Evolutionary conservation across 1,284 basidiomycete species (phyloP).

Genomic region (Grifola frondosa): DNA sequence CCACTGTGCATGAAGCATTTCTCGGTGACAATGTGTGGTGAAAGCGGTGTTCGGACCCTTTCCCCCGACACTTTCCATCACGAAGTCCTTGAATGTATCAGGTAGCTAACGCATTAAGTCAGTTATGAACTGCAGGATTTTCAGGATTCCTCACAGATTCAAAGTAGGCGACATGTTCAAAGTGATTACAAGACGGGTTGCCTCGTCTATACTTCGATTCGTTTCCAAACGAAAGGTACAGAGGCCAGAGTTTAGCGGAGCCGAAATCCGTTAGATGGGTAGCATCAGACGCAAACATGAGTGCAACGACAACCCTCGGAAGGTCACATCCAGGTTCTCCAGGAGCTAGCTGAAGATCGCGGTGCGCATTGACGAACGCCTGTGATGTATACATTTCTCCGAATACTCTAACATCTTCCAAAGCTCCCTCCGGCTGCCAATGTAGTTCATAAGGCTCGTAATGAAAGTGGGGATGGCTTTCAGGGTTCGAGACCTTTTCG

Average conservation of each 20-base stretch:
- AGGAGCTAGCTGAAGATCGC: slow-evolving; percentile 6
- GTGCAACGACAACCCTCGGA: background rate
- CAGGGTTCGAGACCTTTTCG: background rate
- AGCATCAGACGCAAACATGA: slow-evolving; percentile 2
- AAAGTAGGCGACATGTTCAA: slow-evolving; percentile 25
- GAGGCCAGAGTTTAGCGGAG: slow-evolving; percentile 29
- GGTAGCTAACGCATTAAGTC: slow-evolving; percentile 19
- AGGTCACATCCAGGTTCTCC: background rate
- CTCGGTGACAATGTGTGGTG: slow-evolving; percentile 23
- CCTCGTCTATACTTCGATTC: slow-evolving; percentile 27
- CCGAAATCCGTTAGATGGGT: slow-evolving; percentile 22
- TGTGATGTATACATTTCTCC: background rate
- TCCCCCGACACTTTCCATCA: background rate
- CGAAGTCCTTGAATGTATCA: background rate
- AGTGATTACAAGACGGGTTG: slow-evolving; percentile 16
- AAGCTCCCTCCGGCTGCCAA: no score
- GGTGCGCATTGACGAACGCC: background rate
- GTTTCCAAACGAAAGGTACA: slow-evolving; percentile 32
- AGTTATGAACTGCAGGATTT: no score
- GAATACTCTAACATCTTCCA: background rate
- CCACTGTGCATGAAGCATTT: slow-evolving; percentile 27
- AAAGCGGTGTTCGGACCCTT: background rate
- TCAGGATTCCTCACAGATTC: slow-evolving; percentile 27
- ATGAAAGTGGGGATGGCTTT: background rate
- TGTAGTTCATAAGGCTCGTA: background rate